Base-by-base conservation (phyloP, 1,139 yeast species). In the Debaryomyces subglobosus region DNA sequence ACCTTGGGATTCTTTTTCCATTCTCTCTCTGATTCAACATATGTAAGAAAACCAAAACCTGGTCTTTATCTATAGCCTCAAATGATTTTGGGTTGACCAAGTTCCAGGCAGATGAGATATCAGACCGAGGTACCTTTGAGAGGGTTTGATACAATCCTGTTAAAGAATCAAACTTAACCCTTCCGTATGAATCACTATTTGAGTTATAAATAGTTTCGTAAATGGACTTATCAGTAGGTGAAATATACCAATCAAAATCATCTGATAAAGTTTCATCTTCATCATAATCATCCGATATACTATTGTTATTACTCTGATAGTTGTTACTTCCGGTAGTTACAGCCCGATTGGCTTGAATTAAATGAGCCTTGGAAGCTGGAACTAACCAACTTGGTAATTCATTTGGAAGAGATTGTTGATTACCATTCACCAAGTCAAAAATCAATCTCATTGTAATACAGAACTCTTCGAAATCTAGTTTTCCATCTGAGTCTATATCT, bases 381-480 rank as follows among this genome's bases (percentile, higher is more conserved):
- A 94, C 80, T 54, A 95, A 80, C 98, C 98, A 92, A 38, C 81
- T 83, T 2, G 99, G 99, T 49, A 94, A 77, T 45, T 78, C 77
- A 20, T 71, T 66, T 1, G 99, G 99, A 5, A 92, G 77, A 18
- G 72, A 69, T 8, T 76, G 65, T 44, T 79, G 74, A 39, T 83
- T 85, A 25, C 92, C 91, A 67, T 92, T 91, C 44, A 94, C 94
- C 61, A 87, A 69, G 66, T 94, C 99, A 65, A 91, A 95, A 44
- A 92, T 89, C 52, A 94, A 78, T 56, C 97, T 79, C 99, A 94
- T 95, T 49, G 98, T 94, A 53, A 94, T 90, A 65, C 98, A 94
- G 67, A 94, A 94, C 70, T 94, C 99, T 67, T 94, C 99, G 65
- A 94, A 94, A 67, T 95, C 99, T 58, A 94, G 78, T 57, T 78